Evolutionary conservation across 805 yeast genomes (phyloP), one percentile per base, ranked within the genome.

Genomic region (Kluyveromyces wickerhamii): DNA sequence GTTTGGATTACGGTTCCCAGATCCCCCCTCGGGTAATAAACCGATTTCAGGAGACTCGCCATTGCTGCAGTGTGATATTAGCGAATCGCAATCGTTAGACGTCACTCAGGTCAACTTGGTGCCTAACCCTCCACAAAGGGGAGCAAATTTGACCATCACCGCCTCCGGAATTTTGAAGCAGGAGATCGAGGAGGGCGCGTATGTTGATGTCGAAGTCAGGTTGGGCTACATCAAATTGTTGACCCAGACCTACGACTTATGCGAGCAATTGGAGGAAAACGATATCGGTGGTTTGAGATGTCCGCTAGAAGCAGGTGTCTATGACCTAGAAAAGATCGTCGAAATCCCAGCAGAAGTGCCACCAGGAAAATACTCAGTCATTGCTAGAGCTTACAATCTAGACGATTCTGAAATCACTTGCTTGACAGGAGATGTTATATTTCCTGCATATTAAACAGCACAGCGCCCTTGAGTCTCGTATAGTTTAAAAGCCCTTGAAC

Each of bases 31-130:
- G 16, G 42, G 37, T 5, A 46, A 41, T 25, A 72, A 71, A 47
- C 94, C 94, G 5, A 76, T 89, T 25, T 94, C 95, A 1, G 98
- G 98, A 5, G 85, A 75, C 43, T 81, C 96, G 1, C 97, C 97
- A 12, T 67, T 92, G 21, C 63, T 69, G 37, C 69, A 74, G 36
- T 89, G 98, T 58, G 95, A 87, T 49, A 62, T 72, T 13, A 58
- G 64, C 11, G 70, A 68, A 27, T 51, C 67, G 1, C 96, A 89
- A 54, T 47, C 82, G 15, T 66, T 92, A 44, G 67, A 65, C 19
- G 70, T 92, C 42, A 67, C 71, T 14, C 52, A 62, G 11, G 75
- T 92, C 12, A 66, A 62, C 28, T 59, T 92, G 39, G 54, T 65
- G 23, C 98, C 98, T 32, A 85, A 84, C 50, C 97, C 96, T 4